A percentile compares a stretch with the other conserved stretches of the same genome.
Evolutionary conservation across 192 early-diverging fungal species (phyloP).

Genomic region (Chytriomyces confervae): DNA sequence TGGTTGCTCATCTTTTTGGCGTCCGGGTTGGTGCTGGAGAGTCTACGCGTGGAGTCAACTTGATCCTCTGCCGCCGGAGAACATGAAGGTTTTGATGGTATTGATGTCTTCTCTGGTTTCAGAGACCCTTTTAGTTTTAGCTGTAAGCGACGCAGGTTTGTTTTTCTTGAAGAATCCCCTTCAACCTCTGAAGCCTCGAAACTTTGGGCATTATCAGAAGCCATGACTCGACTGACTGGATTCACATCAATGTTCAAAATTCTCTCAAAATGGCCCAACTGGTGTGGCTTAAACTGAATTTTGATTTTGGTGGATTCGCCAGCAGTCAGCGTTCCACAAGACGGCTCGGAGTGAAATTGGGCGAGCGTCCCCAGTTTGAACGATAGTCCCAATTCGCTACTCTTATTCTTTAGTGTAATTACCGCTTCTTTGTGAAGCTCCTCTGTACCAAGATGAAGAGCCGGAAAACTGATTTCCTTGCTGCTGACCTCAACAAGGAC

Average conservation of each 20-base stretch:
- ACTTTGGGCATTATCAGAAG: background rate
- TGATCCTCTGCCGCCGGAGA: conserved; percentile 2
- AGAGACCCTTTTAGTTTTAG: conserved; percentile 7
- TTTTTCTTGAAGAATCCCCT: conserved; percentile 15
- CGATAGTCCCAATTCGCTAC: conserved; percentile 32
- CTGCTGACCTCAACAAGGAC: conserved; percentile 31
- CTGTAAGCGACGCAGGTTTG: conserved; percentile 8
- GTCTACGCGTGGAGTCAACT: background rate
- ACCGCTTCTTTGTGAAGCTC: background rate
- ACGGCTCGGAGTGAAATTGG: conserved; percentile 50
- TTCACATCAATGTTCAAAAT: conserved; percentile 14
- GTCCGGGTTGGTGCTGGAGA: background rate
- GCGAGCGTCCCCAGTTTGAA: conserved; percentile 44
- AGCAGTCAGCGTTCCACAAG: conserved; percentile 36
- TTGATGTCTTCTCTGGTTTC: background rate
- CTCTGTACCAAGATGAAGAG: background rate
- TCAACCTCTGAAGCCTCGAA: background rate
- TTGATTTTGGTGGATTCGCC: conserved; percentile 31
- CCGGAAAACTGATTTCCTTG: conserved; percentile 39
- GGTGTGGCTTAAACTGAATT: conserved; percentile 51
- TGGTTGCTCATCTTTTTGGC: conserved; percentile 26
- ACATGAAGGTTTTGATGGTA: background rate
- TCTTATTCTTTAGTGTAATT: conserved; percentile 39
- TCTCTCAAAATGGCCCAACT: conserved; percentile 50
- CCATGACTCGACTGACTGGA: conserved; percentile 23